phyloP scores from a whole-genome alignment of 352 stramenopile species.

The Phytophthora brassicae region DNA sequence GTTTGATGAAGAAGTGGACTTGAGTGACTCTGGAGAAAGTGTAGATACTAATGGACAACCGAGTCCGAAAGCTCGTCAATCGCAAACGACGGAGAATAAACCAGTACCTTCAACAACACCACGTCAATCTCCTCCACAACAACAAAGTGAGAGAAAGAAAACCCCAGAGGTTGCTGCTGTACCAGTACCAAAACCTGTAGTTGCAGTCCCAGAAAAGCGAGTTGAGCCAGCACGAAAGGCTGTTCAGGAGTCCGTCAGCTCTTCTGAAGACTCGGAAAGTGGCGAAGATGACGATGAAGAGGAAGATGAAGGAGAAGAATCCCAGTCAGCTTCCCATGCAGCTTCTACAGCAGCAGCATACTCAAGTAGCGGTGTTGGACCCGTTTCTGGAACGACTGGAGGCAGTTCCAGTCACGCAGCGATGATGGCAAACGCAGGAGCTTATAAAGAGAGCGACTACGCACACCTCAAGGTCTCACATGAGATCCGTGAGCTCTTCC shows the following conservation, averaged over 20 bases:
- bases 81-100: conserved; percentile 18
- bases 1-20: conserved; percentile 86
- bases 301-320: conserved; percentile 57
- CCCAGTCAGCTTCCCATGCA: conserved; percentile 25
- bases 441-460: conserved; percentile 91
- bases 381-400: conserved; percentile 11
- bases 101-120: conserved; percentile 4
- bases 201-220: conserved; percentile 31
- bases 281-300: conserved; percentile 69
- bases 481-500: conserved; percentile 91
- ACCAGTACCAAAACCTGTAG: conserved; percentile 29
- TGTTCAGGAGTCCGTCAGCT: conserved; percentile 64
- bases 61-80: conserved; percentile 46
- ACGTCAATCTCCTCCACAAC: conserved; percentile 13
- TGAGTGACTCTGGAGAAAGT: conserved; percentile 86
- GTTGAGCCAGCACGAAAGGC: conserved; percentile 49
- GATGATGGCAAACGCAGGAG: conserved; percentile 67
- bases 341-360: conserved; percentile 11
- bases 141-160: conserved; percentile 22
- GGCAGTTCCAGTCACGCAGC: conserved; percentile 44
- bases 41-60: conserved; percentile 80
- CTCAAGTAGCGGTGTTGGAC: conserved; percentile 6
- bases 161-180: background rate
- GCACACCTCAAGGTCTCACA: conserved; percentile 86
- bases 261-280: conserved; percentile 64